Conservation (phyloP, 1,284 basidiomycete genomes). For the Trichosporon sp. region DNA sequence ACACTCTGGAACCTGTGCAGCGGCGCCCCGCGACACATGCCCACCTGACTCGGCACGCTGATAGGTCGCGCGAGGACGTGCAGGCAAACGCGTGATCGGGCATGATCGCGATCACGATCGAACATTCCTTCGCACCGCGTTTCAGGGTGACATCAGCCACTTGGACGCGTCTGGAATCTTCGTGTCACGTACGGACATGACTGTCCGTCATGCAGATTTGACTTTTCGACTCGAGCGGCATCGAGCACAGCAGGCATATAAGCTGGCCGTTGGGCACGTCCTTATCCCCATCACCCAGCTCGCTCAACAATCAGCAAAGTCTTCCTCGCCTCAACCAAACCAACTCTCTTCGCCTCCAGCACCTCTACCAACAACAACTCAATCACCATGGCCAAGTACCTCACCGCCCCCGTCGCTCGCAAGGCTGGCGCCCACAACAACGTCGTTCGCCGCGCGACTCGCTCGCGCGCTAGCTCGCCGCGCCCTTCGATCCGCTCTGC, state of each 20-base stretch:
- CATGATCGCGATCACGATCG: neutral
- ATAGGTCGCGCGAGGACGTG: neutral
- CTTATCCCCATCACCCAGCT: neutral
- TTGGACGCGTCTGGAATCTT: neutral
- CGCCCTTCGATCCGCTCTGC: neutral
- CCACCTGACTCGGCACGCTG: neutral
- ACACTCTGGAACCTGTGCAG: neutral
- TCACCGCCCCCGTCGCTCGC: neutral
- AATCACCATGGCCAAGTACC: slow-evolving; percentile 2
- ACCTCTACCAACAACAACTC: neutral
- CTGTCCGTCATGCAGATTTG: neutral
- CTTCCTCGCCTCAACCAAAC: neutral
- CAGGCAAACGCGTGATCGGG: neutral
- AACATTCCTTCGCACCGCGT: slow-evolving; percentile 1
- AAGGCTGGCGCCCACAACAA: neutral
- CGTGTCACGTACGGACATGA: neutral
- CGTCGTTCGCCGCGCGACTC: slow-evolving; percentile 2
- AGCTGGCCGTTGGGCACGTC: neutral
- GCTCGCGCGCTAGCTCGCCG: neutral
- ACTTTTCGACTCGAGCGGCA: neutral
- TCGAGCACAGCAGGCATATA: neutral
- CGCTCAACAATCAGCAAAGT: neutral
- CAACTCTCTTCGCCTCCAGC: neutral
- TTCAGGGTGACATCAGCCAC: no score
- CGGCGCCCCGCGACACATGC: slow-evolving; percentile 1